Conservation (phyloP, 1,139 yeast species). For the Kodamaea sp. region DNA sequence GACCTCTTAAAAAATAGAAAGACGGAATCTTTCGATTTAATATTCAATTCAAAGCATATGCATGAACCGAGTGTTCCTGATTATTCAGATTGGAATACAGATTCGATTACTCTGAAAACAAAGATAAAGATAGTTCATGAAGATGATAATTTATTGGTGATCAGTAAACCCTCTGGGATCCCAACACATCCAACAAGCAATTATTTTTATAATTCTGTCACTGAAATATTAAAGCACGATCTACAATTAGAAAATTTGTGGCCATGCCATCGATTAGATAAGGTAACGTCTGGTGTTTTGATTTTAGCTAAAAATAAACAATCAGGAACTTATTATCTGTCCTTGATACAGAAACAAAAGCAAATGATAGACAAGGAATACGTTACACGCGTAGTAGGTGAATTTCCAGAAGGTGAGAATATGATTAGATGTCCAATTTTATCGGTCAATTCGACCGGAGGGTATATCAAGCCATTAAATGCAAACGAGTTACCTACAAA, state of each 20-base stretch:
- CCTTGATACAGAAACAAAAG: slow-evolving; percentile 33
- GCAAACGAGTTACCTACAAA: slow-evolving; percentile 23
- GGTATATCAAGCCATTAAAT: slow-evolving; percentile 33
- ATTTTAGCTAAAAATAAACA: slow-evolving; percentile 51
- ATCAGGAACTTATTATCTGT: slow-evolving; percentile 44
- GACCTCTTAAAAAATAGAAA: slow-evolving; percentile 18
- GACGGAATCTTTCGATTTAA: slow-evolving; percentile 46
- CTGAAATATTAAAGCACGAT: slow-evolving; percentile 52
- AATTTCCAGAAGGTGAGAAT: slow-evolving; percentile 41
- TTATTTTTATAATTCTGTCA: slow-evolving; percentile 56
- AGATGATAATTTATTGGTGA: slow-evolving; percentile 50
- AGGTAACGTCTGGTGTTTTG: slow-evolving; percentile 70
- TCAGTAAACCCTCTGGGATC: slow-evolving; percentile 71
- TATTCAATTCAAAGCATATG: slow-evolving; percentile 47
- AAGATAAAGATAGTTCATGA: slow-evolving; percentile 33
- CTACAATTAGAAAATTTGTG: slow-evolving; percentile 31
- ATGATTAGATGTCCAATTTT: slow-evolving; percentile 36
- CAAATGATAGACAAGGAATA: slow-evolving; percentile 46
- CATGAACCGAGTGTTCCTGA: slow-evolving; percentile 59
- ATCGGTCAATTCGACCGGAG: slow-evolving; percentile 33
- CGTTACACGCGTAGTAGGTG: slow-evolving; percentile 56
- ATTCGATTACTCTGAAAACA: not conserved
- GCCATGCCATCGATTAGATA: slow-evolving; percentile 71
- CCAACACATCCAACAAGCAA: slow-evolving; percentile 81
- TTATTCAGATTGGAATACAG: slow-evolving; percentile 14